These are phyloP conservation scores for Kuraishia hungarica DNA, from an alignment of 805 yeast species.

Conservation along the genomic window DNA sequence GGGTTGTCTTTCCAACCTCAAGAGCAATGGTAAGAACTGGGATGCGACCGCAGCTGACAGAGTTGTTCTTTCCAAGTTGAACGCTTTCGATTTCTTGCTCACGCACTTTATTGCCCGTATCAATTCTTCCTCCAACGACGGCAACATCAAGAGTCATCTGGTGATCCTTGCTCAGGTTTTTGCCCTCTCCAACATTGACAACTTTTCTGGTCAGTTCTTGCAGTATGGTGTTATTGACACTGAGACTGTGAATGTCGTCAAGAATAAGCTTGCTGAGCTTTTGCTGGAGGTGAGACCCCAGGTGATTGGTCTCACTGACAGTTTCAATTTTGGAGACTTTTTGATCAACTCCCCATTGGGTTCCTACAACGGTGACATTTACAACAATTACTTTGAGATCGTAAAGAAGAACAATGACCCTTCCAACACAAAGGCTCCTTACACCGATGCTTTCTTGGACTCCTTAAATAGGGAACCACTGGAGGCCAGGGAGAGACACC, in stretches of 20 bases:
- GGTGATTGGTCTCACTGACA: constrained; percentile 73
- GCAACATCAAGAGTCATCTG: constrained; percentile 39
- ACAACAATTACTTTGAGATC: constrained; percentile 61
- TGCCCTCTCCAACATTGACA: constrained; percentile 59
- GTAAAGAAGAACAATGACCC: constrained; percentile 45
- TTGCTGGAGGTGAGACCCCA: constrained; percentile 51
- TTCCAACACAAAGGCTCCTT: constrained; percentile 49
- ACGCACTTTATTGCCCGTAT: constrained; percentile 27
- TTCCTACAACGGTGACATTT: constrained; percentile 71
- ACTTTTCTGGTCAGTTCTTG: constrained; percentile 63
- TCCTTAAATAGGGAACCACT: constrained; percentile 29
- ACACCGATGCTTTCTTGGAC: constrained; percentile 29
- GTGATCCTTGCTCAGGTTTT: constrained; percentile 50
- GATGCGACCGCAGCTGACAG: constrained; percentile 39
- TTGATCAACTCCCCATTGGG: constrained; percentile 82
- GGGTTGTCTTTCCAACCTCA: constrained; percentile 22
- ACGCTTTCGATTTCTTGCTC: constrained; percentile 41
- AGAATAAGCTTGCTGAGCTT: constrained; percentile 33
- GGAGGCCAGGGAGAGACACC: constrained; percentile 23
- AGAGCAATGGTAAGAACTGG: constrained; percentile 28
- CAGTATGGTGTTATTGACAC: constrained; percentile 51
- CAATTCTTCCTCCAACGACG: constrained; percentile 18
- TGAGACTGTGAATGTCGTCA: constrained; percentile 32
- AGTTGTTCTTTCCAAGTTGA: constrained; percentile 38
- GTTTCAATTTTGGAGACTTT: constrained; percentile 75